Conservation (phyloP, 2,329 filamentous ascomycete genomes). For the Fusarium pseudograminearum region DNA sequence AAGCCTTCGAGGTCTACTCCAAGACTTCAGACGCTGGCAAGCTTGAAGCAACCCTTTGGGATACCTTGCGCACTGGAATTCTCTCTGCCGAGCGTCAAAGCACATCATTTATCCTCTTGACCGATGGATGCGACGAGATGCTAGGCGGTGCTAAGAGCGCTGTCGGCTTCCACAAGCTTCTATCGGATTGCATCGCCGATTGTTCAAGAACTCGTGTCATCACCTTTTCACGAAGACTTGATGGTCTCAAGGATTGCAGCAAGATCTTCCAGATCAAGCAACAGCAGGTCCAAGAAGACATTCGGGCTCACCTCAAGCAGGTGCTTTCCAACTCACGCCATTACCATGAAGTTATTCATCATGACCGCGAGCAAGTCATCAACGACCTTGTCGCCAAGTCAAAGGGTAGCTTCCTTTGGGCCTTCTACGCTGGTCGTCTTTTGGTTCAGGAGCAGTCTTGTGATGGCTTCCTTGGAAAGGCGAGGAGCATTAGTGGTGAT, state of each 20-base stretch:
- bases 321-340: constrained; percentile 28
- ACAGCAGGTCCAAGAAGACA: constrained; percentile 52
- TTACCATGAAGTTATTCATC: constrained; percentile 43
- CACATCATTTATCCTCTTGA: constrained; percentile 50
- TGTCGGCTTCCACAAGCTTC: constrained; percentile 48
- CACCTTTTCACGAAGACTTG: constrained; percentile 53
- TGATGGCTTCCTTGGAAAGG: constrained; percentile 14
- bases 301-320: constrained; percentile 45
- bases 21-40: constrained; percentile 41
- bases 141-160: constrained; percentile 43
- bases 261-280: constrained; percentile 51
- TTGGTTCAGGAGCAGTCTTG: constrained; percentile 45
- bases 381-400: constrained; percentile 50
- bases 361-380: constrained; percentile 47
- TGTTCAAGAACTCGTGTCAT: constrained; percentile 49
- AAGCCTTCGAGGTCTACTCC: constrained; percentile 45
- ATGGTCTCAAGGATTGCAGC: constrained; percentile 47
- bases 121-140: constrained; percentile 55
- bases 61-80: constrained; percentile 51
- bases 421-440: constrained; percentile 50
- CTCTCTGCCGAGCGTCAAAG: constrained; percentile 47
- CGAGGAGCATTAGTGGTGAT: constrained; percentile 26
- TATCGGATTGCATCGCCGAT: constrained; percentile 49
- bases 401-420: constrained; percentile 55
- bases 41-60: constrained; percentile 52